Evolutionary conservation across 345 rosid species (phyloP).

Genomic region (Lepidium didymum): DNA sequence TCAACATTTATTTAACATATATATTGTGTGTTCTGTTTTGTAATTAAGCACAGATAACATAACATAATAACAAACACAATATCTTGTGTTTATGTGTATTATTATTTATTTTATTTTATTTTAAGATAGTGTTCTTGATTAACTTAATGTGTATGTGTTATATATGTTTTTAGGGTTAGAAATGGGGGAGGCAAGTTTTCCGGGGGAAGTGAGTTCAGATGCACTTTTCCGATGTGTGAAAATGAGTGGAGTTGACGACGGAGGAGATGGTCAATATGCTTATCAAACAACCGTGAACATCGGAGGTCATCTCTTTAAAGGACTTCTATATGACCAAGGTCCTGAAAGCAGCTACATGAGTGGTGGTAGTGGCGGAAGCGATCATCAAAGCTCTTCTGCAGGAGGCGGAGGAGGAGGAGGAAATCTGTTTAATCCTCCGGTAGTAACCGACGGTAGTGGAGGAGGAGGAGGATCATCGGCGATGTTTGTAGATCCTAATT

Average conservation of each 20-base stretch:
- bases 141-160: neutral
- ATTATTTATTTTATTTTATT: neutral
- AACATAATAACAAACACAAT: neutral
- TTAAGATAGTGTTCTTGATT: neutral
- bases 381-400: conserved; percentile 57
- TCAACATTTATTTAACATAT: no score
- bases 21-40: conserved; percentile 1
- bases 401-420: conserved; percentile 36
- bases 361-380: conserved; percentile 36
- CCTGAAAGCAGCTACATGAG: conserved; percentile 42
- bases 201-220: conserved; percentile 56
- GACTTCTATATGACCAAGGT: conserved; percentile 89
- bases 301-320: conserved; percentile 86
- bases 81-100: neutral
- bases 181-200: conserved; percentile 50
- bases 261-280: conserved; percentile 66
- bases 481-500: conserved; percentile 26
- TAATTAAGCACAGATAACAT: neutral
- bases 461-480: conserved; percentile 22
- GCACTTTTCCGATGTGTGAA: conserved; percentile 76
- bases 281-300: conserved; percentile 84
- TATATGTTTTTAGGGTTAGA: conserved; percentile 54
- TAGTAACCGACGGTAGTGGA: neutral
- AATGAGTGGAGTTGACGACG: conserved; percentile 62
- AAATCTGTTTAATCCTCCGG: conserved; percentile 2